phyloP scores from a whole-genome alignment of 2,329 filamentous ascomycete genomes.

The Beauveria caledonica region DNA sequence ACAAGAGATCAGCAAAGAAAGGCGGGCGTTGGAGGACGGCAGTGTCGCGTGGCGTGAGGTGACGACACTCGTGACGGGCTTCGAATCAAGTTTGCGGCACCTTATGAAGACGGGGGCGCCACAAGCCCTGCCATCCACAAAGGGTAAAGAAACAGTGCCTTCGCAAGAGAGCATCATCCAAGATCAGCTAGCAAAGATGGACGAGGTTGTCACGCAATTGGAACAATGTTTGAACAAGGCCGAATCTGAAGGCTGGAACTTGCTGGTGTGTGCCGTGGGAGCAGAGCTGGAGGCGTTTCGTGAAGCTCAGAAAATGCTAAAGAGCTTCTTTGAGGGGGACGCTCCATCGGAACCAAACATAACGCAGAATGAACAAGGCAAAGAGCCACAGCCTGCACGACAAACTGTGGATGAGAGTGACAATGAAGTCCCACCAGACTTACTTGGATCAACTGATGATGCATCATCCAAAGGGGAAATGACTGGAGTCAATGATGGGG shows the following conservation, averaged over 20 bases:
- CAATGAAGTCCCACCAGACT: slow-evolving; percentile 17
- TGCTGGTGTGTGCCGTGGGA: slow-evolving; percentile 67
- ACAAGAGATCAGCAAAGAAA: slow-evolving; percentile 50
- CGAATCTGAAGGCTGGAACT: slow-evolving; percentile 59
- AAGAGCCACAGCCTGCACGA: not conserved
- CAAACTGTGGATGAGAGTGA: slow-evolving; percentile 15
- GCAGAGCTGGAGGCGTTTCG: slow-evolving; percentile 62
- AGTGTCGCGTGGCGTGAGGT: slow-evolving; percentile 57
- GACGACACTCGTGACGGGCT: slow-evolving; percentile 50
- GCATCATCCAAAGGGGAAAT: slow-evolving; percentile 13
- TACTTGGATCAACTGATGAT: slow-evolving; percentile 28
- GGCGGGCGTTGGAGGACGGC: slow-evolving; percentile 58
- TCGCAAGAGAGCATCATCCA: slow-evolving; percentile 32
- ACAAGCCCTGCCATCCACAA: slow-evolving; percentile 11
- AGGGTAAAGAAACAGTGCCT: slow-evolving; percentile 23
- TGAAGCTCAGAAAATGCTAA: slow-evolving; percentile 51
- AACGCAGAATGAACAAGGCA: not conserved
- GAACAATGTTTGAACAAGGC: slow-evolving; percentile 46
- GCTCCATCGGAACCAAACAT: slow-evolving; percentile 10
- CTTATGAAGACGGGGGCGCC: slow-evolving; percentile 35
- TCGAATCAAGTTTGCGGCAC: slow-evolving; percentile 55
- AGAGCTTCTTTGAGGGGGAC: slow-evolving; percentile 12
- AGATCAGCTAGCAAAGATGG: slow-evolving; percentile 47
- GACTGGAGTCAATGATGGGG: not conserved
- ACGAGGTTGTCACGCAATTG: slow-evolving; percentile 45